Percentiles rank a stretch among this genome's conserved stretches.
These are phyloP conservation scores for Talaromyces wortmannii DNA, from an alignment of 495 filamentous ascomycete genomes.

Conservation along the genomic window DNA sequence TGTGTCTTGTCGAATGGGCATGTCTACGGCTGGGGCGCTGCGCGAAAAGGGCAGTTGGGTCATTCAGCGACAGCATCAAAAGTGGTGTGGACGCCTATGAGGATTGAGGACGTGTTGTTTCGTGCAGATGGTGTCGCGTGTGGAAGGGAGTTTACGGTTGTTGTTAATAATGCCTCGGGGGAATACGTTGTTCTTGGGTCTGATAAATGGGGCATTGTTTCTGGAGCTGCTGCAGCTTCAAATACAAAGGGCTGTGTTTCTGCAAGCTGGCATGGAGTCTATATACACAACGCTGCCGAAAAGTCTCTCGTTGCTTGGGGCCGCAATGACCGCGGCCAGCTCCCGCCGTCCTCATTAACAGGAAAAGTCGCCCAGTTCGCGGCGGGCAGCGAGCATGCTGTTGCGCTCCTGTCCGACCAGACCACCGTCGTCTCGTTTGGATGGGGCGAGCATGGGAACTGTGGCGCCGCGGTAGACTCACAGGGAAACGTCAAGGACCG, in stretches of 20 bases:
- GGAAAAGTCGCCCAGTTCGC: slow-evolving; percentile 40
- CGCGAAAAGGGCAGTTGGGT: slow-evolving; percentile 79
- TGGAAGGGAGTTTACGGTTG: slow-evolving; percentile 74
- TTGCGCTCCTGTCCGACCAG: slow-evolving; percentile 54
- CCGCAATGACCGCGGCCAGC: slow-evolving; percentile 74
- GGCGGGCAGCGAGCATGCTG: slow-evolving; percentile 79
- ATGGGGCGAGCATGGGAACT: slow-evolving; percentile 98
- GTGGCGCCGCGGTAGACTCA: slow-evolving; percentile 58
- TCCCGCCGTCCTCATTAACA: slow-evolving; percentile 42
- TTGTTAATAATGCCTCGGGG: slow-evolving; percentile 42
- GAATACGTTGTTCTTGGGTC: slow-evolving; percentile 54
- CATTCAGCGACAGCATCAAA: slow-evolving; percentile 11
- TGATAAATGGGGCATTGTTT: slow-evolving; percentile 58
- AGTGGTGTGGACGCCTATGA: slow-evolving; percentile 50
- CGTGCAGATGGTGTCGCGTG: slow-evolving; percentile 17
- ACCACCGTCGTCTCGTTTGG: slow-evolving; percentile 71
- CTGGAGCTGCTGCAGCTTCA: slow-evolving; percentile 20
- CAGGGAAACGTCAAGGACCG: slow-evolving; percentile 57
- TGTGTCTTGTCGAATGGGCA: slow-evolving; percentile 66
- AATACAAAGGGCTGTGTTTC: slow-evolving; percentile 25
- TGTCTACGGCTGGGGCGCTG: slow-evolving; percentile 83
- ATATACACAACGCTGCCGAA: slow-evolving; percentile 43
- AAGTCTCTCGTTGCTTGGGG: slow-evolving; percentile 47
- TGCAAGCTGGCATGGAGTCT: slow-evolving; percentile 79
- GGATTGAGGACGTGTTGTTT: slow-evolving; percentile 36